phyloP scores from a whole-genome alignment of 257 asterid species.

The Eucommia ulmoides region DNA sequence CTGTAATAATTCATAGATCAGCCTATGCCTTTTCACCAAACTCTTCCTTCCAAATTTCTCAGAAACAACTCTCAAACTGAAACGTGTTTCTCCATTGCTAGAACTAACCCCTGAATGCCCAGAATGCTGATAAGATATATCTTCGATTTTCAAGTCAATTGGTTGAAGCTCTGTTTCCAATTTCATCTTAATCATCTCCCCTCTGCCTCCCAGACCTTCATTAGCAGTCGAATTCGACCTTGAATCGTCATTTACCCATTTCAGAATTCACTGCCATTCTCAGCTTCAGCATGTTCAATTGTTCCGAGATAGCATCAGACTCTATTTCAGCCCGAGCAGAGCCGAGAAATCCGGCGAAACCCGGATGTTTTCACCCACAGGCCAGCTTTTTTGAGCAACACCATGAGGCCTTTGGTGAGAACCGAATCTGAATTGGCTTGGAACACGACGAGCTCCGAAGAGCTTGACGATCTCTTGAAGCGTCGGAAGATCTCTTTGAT shows the following conservation, averaged over 20 bases:
- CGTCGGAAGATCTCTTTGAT: constrained; percentile 56
- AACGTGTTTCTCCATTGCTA: constrained; percentile 77
- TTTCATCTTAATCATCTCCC: constrained; percentile 45
- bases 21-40: constrained; percentile 83
- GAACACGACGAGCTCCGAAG: constrained; percentile 52
- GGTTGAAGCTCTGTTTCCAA: constrained; percentile 47
- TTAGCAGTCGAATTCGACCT: constrained; percentile 9
- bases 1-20: constrained; percentile 61
- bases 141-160: constrained; percentile 45
- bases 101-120: constrained; percentile 70
- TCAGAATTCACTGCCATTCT: constrained; percentile 22
- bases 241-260: constrained; percentile 7
- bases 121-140: constrained; percentile 77
- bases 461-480: constrained; percentile 64
- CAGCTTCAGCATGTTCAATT: constrained; percentile 77
- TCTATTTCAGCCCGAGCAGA: constrained; percentile 69
- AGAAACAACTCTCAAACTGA: constrained; percentile 61
- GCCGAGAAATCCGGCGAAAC: constrained; percentile 66
- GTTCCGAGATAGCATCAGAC: constrained; percentile 64
- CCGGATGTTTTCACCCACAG: constrained; percentile 54
- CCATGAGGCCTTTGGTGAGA: constrained; percentile 77
- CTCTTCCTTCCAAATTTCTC: constrained; percentile 77
- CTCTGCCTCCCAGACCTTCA: constrained; percentile 38
- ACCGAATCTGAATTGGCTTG: constrained; percentile 87
- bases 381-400: constrained; percentile 58